These are phyloP conservation scores for Calonectria naviculata DNA, from an alignment of 2,329 filamentous ascomycete genomes.

Conservation along the genomic window DNA sequence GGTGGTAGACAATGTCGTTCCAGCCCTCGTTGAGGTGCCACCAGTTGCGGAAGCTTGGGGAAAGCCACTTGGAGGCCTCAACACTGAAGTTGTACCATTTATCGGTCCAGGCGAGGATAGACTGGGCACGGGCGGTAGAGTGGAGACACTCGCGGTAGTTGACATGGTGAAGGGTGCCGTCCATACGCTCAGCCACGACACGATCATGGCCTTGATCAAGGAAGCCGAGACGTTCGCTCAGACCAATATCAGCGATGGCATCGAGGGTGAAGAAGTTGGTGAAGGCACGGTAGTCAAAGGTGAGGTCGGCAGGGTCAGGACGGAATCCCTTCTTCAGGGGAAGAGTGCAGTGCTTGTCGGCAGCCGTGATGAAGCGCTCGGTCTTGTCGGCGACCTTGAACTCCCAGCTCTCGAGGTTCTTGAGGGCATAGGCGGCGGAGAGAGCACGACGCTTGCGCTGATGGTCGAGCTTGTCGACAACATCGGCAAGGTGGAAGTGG, in stretches of 20 bases:
- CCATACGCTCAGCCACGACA: constrained; percentile 53
- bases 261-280: constrained; percentile 68
- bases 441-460: constrained; percentile 62
- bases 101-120: constrained; percentile 61
- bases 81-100: constrained; percentile 60
- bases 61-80: constrained; percentile 58
- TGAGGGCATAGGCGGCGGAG: constrained; percentile 61
- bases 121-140: constrained; percentile 60
- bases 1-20: constrained; percentile 52
- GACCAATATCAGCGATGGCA: constrained; percentile 66
- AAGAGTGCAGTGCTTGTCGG: constrained; percentile 54
- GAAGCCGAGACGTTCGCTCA: constrained; percentile 62
- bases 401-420: constrained; percentile 66
- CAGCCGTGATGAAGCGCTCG: constrained; percentile 53
- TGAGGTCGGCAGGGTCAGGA: constrained; percentile 51
- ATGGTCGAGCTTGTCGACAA: constrained; percentile 63
- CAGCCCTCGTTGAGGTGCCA: constrained; percentile 49
- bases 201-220: constrained; percentile 61
- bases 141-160: constrained; percentile 64
- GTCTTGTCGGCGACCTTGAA: constrained; percentile 65
- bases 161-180: constrained; percentile 58
- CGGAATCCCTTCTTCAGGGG: constrained; percentile 45
- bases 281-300: constrained; percentile 61
- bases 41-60: constrained; percentile 48
- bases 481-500: constrained; percentile 64